Conservation (phyloP, 345 rosid genomes). For the Salix caprea region DNA sequence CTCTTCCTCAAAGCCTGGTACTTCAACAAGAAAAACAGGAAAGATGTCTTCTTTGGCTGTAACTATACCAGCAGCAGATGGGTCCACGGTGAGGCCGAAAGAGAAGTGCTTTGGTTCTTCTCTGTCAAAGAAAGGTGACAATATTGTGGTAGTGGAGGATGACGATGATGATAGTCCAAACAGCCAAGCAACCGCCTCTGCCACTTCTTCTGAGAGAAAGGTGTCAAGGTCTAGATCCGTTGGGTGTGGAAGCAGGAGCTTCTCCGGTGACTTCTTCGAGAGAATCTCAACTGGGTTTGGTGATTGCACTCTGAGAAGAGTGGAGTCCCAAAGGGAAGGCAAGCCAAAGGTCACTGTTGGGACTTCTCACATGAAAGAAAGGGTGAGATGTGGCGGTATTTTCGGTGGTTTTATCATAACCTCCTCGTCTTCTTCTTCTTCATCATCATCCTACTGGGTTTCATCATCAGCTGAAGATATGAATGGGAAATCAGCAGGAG, state of each 20-base stretch:
- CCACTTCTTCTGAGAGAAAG: conserved; percentile 69
- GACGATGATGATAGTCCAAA: conserved; percentile 58
- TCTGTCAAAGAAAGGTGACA: conserved; percentile 39
- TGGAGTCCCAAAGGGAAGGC: conserved; percentile 95
- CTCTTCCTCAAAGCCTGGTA: conserved; percentile 41
- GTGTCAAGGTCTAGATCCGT: conserved; percentile 99
- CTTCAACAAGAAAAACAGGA: conserved; percentile 32
- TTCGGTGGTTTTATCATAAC: conserved; percentile 88
- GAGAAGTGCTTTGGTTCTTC: conserved; percentile 42
- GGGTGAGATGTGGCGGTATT: conserved; percentile 87
- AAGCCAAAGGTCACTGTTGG: conserved; percentile 21
- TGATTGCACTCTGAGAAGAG: conserved; percentile 89
- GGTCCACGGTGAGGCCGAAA: conserved; percentile 26
- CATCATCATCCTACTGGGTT: conserved; percentile 67
- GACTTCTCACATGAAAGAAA: conserved; percentile 47
- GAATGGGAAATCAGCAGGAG: conserved; percentile 37
- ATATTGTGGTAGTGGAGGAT: conserved; percentile 32
- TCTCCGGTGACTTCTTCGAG: conserved; percentile 94
- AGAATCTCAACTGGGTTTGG: conserved; percentile 97
- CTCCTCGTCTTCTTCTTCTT: conserved; percentile 63
- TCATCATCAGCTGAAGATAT: conserved; percentile 51
- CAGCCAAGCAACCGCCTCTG: conserved; percentile 40
- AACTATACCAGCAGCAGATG: conserved; percentile 1
- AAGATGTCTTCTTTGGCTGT: conserved; percentile 12
- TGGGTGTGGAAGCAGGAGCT: conserved; percentile 97